Evolutionary conservation across 345 rosid species (phyloP), one percentile per base, ranked within the genome.

Genomic region (Populus simonii): DNA sequence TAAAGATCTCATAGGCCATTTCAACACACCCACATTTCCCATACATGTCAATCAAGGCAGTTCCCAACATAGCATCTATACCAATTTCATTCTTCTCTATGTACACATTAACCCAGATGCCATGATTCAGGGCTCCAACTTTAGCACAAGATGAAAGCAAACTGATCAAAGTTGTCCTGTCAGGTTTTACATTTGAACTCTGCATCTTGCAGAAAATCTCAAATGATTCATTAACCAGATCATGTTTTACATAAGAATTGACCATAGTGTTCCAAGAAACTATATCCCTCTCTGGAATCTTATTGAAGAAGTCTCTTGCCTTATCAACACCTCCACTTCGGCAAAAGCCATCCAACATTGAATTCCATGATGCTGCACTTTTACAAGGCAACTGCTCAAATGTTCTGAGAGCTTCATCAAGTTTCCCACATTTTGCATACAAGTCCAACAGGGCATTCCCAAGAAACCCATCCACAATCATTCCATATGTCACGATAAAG

Each of bases 31-130:
- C 71, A 2, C 70, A 78, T 61, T 78, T 83, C 55, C 86, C 86
- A 68, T 80, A 84, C 80, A 80, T 80, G 67, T 80, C 80, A 29
- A 84, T 63, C 16, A 80, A 29, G 51, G 80, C 84, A 59, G 82
- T 78, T 18, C 67, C 79, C 65, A 74, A 43, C 70, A 25, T 25
- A 35, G 57, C 1, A 41, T 83, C 83, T 16, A 66, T 1, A 17
- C 7, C 73, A 27, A 74, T 55, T 27, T 9, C 49, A 18, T 84
- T 74, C 68, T 78, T 84, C 7, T 80, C 33, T n/a, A 71, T 74
- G 66, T 77, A 77, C 36, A 74, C 76, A 57, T 78, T 77, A 51
- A 78, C 57, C 83, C 83, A 84, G 33, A 65, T 33, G 25, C 84
- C 84, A 9, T 74, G 82, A 75, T 66, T 74, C 36, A 77, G 69